These are phyloP conservation scores for Fusarium algeriense DNA, from an alignment of 2,329 filamentous ascomycete genomes.

Conservation along the genomic window DNA sequence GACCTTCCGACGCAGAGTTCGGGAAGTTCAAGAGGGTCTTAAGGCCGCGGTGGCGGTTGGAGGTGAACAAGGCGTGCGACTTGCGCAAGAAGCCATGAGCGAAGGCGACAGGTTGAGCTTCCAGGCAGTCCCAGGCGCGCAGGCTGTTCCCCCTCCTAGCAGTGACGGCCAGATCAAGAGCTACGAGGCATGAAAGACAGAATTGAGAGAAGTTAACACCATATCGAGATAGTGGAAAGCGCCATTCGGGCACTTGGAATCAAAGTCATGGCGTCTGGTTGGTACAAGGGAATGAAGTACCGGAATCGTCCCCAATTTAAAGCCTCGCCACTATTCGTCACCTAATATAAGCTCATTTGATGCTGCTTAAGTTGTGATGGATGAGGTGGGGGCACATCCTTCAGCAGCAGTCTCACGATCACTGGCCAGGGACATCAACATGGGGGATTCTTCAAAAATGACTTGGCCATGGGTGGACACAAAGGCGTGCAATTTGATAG, in stretches of 20 bases:
- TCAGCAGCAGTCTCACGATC: neutral
- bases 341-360: neutral
- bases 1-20: conserved; percentile 87
- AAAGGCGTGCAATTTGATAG: conserved; percentile 13
- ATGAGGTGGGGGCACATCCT: neutral
- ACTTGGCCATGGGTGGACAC: conserved; percentile 4
- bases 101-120: conserved; percentile 68
- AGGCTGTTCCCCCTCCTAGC: conserved; percentile 66
- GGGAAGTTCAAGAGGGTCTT: conserved; percentile 83
- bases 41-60: conserved; percentile 64
- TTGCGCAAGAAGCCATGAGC: conserved; percentile 61
- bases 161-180: conserved; percentile 68
- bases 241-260: conserved; percentile 30
- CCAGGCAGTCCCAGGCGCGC: conserved; percentile 58
- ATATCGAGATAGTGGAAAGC: conserved; percentile 16
- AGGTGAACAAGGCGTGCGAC: conserved; percentile 62
- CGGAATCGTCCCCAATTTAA: conserved; percentile 15
- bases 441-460: conserved; percentile 2
- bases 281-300: conserved; percentile 24
- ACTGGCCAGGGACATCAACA: neutral
- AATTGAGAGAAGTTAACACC: neutral
- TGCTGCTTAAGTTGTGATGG: neutral
- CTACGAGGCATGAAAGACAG: conserved; percentile 62
- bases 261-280: conserved; percentile 40
- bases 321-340: neutral